Evolutionary conservation across 2,329 filamentous ascomycete genomes (phyloP).

Genomic region (Colletotrichum tropicale): DNA sequence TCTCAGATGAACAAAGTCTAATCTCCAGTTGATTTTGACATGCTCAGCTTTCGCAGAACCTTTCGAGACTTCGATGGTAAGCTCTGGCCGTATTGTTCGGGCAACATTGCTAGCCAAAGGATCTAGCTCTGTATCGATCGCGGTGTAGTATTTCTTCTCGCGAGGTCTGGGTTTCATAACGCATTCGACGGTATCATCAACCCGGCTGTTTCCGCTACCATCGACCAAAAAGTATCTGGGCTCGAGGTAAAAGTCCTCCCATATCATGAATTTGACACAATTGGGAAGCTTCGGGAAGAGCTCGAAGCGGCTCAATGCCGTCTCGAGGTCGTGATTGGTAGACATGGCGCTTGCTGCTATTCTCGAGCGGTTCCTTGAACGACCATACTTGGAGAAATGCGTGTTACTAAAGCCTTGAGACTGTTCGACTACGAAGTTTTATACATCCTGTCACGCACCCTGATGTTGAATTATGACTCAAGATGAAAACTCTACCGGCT

Average conservation of each 20-base stretch:
- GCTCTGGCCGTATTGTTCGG: fast-evolving
- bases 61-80: not conserved
- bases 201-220: no score
- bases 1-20: not conserved
- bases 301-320: not conserved
- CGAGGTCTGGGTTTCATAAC: not conserved
- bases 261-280: not conserved
- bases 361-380: not conserved
- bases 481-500: not conserved
- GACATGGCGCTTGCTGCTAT: not conserved
- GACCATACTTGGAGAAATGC: fast-evolving
- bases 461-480: not conserved
- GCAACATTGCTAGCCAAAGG: not conserved
- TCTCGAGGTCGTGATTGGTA: not conserved
- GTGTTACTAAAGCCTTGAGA: not conserved
- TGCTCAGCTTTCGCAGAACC: not conserved
- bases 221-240: not conserved
- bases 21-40: not conserved
- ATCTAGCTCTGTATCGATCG: not conserved
- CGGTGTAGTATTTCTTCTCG: not conserved
- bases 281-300: not conserved
- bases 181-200: not conserved
- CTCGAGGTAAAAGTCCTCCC: not conserved
- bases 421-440: not conserved
- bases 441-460: fast-evolving